Percentiles rank a stretch among this genome's conserved stretches.
Evolutionary conservation across 2,329 filamentous ascomycete species (phyloP).

Genomic region (Claviceps maximensis): DNA sequence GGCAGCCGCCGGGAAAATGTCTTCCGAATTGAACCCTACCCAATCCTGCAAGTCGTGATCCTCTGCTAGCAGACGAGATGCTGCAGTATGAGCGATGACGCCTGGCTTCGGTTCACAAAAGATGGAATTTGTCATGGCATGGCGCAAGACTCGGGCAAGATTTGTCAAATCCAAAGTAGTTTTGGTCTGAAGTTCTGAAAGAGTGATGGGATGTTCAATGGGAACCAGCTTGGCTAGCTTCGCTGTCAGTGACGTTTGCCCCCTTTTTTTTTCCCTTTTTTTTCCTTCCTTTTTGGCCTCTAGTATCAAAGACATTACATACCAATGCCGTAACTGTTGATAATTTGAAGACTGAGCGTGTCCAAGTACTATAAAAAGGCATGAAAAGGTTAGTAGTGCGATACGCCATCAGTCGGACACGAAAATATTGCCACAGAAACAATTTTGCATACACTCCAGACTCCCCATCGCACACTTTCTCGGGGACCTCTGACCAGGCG

Average conservation of each 20-base stretch:
- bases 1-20: conserved; percentile 36
- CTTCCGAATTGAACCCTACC: conserved; percentile 42
- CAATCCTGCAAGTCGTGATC: conserved; percentile 36
- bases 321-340: conserved; percentile 39
- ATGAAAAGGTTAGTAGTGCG: background rate
- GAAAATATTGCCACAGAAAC: too few relatives aligned
- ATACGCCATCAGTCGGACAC: too few relatives aligned
- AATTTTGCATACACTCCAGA: conserved; percentile 39
- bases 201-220: conserved; percentile 28
- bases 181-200: conserved; percentile 31
- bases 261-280: background rate
- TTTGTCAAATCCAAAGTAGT: conserved; percentile 35
- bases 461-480: conserved; percentile 37
- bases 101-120: conserved; percentile 39
- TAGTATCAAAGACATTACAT: background rate
- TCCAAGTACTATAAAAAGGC: conserved; percentile 29
- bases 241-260: background rate
- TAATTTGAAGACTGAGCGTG: conserved; percentile 34
- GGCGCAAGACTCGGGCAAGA: conserved; percentile 36
- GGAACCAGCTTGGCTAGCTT: conserved; percentile 35
- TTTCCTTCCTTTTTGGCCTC: too few relatives aligned
- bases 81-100: conserved; percentile 40
- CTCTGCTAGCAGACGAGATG: conserved; percentile 36
- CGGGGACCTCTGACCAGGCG: conserved; percentile 35
- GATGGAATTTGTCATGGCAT: conserved; percentile 44